Evolutionary conservation across 768 basidiomycete genomes (phyloP).

Genomic region (Cystofilobasidium ferigula): DNA sequence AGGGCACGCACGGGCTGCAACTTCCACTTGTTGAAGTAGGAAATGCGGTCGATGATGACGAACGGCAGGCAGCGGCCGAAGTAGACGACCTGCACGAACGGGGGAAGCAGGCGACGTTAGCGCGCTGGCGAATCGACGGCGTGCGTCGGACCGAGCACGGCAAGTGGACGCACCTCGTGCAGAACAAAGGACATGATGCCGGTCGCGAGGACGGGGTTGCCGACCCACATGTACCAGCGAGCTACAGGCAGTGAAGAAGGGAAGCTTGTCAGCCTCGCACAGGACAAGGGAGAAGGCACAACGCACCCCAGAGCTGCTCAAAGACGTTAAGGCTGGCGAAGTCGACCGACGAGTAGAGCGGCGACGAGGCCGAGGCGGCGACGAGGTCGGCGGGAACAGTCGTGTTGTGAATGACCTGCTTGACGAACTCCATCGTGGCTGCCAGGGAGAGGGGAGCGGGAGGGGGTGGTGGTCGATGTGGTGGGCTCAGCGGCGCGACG

Average conservation of each 20-base stretch:
- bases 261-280: background rate
- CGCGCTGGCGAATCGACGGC: background rate
- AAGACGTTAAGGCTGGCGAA: conserved; percentile 19
- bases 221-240: conserved; percentile 69
- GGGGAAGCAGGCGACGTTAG: conserved; percentile 12
- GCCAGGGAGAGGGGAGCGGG: background rate
- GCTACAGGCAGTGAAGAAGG: background rate
- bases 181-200: conserved; percentile 83
- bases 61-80: conserved; percentile 91
- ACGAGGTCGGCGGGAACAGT: conserved; percentile 15
- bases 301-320: conserved; percentile 24
- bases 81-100: conserved; percentile 62
- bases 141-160: background rate
- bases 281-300: background rate
- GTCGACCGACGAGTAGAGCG: conserved; percentile 18
- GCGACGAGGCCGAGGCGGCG: background rate
- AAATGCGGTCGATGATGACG: conserved; percentile 88
- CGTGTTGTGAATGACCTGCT: conserved; percentile 16
- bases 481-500: no score
- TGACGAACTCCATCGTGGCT: conserved; percentile 8
- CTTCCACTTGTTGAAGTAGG: conserved; percentile 90
- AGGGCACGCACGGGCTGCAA: conserved; percentile 55
- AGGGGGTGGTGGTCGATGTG: background rate
- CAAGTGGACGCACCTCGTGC: conserved; percentile 63
- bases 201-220: conserved; percentile 82